These are phyloP conservation scores for Posidonia oceanica DNA, from an alignment of 116 monocot species.

Conservation along the genomic window DNA sequence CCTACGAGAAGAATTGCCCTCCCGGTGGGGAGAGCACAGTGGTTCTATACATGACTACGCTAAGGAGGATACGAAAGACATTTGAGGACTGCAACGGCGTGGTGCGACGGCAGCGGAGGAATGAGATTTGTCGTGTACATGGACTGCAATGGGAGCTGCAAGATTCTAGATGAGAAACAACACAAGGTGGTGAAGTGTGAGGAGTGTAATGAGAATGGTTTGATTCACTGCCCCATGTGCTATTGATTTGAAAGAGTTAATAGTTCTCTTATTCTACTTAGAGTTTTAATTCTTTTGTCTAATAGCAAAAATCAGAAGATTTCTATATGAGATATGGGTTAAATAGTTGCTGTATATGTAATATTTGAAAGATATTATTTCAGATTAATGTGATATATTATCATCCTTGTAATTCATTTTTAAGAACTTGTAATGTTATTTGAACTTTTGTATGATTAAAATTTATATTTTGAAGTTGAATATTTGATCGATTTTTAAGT, in stretches of 20 bases:
- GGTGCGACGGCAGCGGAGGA: slow-evolving; percentile 45
- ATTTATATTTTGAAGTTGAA: no score
- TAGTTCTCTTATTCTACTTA: background rate
- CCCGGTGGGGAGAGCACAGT: slow-evolving; percentile 34
- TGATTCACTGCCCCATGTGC: slow-evolving; percentile 36
- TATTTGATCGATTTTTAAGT: no score
- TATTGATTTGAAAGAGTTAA: background rate
- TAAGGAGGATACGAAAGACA: slow-evolving; percentile 76
- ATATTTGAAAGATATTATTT: no score
- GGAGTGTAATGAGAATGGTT: slow-evolving; percentile 57
- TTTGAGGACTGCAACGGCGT: slow-evolving; percentile 83
- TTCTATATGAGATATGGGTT: no score
- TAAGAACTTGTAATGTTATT: no score
- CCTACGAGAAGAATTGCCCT: slow-evolving; percentile 64
- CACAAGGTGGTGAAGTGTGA: slow-evolving; percentile 21
- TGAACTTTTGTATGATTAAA: no score
- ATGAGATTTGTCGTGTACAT: slow-evolving; percentile 31
- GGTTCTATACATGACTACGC: slow-evolving; percentile 69
- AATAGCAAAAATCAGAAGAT: background rate
- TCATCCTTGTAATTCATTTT: no score
- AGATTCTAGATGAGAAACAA: slow-evolving; percentile 30
- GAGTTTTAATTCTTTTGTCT: background rate
- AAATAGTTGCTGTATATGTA: no score
- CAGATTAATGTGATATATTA: no score
- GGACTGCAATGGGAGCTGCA: slow-evolving; percentile 37